Evolutionary conservation across 192 early-diverging fungal genomes (phyloP), one percentile per base, ranked within the genome.

Genomic region (Oehlia diaphana): DNA sequence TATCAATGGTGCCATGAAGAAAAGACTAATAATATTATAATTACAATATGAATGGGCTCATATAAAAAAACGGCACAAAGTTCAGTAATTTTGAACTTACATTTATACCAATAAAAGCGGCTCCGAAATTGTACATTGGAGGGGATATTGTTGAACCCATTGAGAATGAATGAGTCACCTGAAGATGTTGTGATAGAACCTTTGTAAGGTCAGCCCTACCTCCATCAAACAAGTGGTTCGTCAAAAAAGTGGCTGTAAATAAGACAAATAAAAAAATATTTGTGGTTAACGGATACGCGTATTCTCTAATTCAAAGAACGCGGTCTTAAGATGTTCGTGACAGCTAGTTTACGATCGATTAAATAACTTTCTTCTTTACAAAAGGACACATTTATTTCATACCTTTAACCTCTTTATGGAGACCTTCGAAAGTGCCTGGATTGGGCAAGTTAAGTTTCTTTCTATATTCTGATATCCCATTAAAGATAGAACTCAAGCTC

Each of bases 1-100:
- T 94, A 81, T 99, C 98, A 86, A 99, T 90, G 82, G 94, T 96
- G 8, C 97, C 98, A 78, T 96, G 95, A 81, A 98, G 84, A 87
- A 96, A 89, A 28, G 91, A 92, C 93, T 95, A 83, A 61, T 69
- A 9, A 67, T 68, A 23, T 21, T 39, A 49, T 62, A 63, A 28
- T 42, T 4, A 64, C 23, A 31, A 28, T 10, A 76, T 13, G 33
- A 37, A 70, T 23, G 14, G 19, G 9, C 77, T 62, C 37, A 35
- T 26, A 26, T 5, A 50, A 26, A 21, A 31, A 26, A 58, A 71
- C 28, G 47, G 33, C 19, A 37, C 47, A 47, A 35, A 65, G 62
- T 1, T 5, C 1, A 21, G 16, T 7, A 58, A 21, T 21, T 58
- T 19, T 35, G 13, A 14, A 7, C 80, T 63, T 83, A 93, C 93